A percentile compares a stretch with the other conserved stretches of the same genome.
Conservation (phyloP, 129 eudicot genomes). For the Erigeron canadensis region DNA sequence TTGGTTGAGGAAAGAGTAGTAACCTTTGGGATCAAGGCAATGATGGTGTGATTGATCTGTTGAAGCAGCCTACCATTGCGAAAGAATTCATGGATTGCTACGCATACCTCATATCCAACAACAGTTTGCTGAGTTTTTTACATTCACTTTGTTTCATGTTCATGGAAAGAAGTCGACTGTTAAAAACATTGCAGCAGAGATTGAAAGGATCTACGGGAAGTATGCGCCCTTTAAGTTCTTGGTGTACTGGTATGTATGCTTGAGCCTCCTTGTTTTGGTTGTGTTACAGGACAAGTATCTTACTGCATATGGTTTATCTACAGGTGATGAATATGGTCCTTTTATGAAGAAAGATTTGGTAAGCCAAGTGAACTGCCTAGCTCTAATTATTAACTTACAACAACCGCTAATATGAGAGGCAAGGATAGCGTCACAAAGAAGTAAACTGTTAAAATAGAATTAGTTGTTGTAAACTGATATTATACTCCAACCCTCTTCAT, state of each 20-base stretch:
- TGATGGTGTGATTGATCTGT: no score
- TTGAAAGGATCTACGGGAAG: slow-evolving; percentile 64
- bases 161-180: slow-evolving; percentile 57
- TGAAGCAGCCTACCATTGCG: no score
- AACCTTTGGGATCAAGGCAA: no score
- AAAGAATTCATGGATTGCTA: no score
- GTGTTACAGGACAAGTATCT: slow-evolving; percentile 7
- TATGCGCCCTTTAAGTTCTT: slow-evolving; percentile 85
- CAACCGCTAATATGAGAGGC: slow-evolving; percentile 68
- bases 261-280: neutral
- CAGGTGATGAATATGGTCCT: slow-evolving; percentile 89
- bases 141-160: slow-evolving; percentile 44
- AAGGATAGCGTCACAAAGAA: slow-evolving; percentile 14
- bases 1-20: no score
- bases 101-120: no score
- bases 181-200: slow-evolving; percentile 45
- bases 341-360: slow-evolving; percentile 83
- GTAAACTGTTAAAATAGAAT: slow-evolving; percentile 1
- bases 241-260: slow-evolving; percentile 70
- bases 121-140: slow-evolving; percentile 1
- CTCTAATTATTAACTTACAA: slow-evolving; percentile 64
- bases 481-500: neutral
- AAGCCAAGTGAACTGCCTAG: slow-evolving; percentile 66
- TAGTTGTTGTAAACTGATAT: neutral
- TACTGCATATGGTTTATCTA: neutral